phyloP scores from a whole-genome alignment of 495 filamentous ascomycete species.

The Podospora fimiseda region DNA sequence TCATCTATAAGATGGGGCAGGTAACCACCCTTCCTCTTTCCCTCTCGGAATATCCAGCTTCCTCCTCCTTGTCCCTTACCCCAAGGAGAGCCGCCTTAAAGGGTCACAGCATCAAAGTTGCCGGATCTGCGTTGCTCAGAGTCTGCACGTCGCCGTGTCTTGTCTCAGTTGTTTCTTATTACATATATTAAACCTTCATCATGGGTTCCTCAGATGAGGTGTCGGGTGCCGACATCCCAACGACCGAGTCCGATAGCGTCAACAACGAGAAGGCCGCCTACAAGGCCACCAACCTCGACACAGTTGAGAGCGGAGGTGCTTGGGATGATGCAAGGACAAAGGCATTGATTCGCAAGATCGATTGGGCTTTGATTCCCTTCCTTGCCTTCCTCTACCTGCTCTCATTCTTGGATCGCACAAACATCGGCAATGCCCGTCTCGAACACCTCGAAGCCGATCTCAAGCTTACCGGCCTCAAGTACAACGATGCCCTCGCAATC shows the following conservation, averaged over 20 bases:
- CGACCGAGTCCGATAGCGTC: conserved; percentile 26
- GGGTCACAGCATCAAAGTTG: neutral
- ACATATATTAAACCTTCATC: neutral
- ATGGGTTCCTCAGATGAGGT: conserved; percentile 26
- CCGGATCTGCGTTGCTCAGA: neutral
- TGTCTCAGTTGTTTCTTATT: neutral
- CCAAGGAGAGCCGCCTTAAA: neutral
- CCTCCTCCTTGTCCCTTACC: neutral
- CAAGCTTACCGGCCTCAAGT: conserved; percentile 55
- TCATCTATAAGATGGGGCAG: conserved; percentile 14
- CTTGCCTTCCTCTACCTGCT: conserved; percentile 50
- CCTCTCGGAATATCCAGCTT: neutral
- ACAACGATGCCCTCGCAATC: conserved; percentile 64
- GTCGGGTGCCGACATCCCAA: conserved; percentile 18
- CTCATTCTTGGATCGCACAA: conserved; percentile 72
- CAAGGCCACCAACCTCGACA: conserved; percentile 13
- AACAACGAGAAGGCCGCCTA: conserved; percentile 22
- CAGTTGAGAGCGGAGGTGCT: conserved; percentile 20
- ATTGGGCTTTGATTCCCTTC: conserved; percentile 47
- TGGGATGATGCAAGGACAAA: conserved; percentile 30
- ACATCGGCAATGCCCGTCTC: conserved; percentile 78
- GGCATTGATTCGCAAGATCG: conserved; percentile 44
- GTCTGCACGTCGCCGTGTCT: neutral
- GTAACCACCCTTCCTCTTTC: neutral
- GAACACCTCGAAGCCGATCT: conserved; percentile 58